Percentiles rank a stretch among this genome's conserved stretches.
Conservation (phyloP, 495 filamentous ascomycete species). For the Geopyxis carbonaria region DNA sequence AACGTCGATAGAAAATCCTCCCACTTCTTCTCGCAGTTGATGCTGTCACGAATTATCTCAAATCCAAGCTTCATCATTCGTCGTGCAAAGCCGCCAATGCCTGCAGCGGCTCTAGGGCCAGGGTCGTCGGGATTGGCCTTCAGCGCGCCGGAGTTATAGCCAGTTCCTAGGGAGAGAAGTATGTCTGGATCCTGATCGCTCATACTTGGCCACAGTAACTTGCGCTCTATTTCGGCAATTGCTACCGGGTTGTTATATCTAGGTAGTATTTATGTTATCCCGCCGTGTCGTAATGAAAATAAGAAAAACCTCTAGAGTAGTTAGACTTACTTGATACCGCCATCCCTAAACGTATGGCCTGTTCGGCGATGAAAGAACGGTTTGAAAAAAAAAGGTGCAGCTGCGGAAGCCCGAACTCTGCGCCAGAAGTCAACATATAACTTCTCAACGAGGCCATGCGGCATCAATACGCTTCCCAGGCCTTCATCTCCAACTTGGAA, state of each 20-base stretch:
- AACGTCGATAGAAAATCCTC: constrained; percentile 11
- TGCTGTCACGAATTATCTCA: constrained; percentile 9
- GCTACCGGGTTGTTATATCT: constrained; percentile 26
- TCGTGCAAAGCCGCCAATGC: constrained; percentile 5
- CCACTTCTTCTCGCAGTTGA: constrained; percentile 15
- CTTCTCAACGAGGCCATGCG: neutral
- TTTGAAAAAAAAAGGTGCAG: constrained; percentile 33
- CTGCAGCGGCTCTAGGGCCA: neutral
- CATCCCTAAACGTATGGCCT: constrained; percentile 23
- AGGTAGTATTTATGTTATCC: too few species aligned
- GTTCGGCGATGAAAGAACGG: constrained; percentile 27
- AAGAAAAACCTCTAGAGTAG: too few species aligned
- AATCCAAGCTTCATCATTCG: constrained; percentile 14
- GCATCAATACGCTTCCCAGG: constrained; percentile 33
- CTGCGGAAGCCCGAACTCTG: constrained; percentile 34
- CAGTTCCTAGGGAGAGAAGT: constrained; percentile 29
- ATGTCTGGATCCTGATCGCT: constrained; percentile 26
- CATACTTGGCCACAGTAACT: constrained; percentile 27
- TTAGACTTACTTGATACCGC: constrained; percentile 17
- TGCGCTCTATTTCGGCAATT: constrained; percentile 28
- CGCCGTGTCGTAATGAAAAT: too few species aligned
- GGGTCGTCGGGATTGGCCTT: neutral
- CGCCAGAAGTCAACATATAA: neutral
- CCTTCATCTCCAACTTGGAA: constrained; percentile 28
- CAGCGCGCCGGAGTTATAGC: neutral